A percentile compares a stretch with the other conserved stretches of the same genome.
These are phyloP conservation scores for Pleurozium schreberi DNA, from an alignment of 225 moss, liverwort and hornwort genomes.

Conservation along the genomic window DNA sequence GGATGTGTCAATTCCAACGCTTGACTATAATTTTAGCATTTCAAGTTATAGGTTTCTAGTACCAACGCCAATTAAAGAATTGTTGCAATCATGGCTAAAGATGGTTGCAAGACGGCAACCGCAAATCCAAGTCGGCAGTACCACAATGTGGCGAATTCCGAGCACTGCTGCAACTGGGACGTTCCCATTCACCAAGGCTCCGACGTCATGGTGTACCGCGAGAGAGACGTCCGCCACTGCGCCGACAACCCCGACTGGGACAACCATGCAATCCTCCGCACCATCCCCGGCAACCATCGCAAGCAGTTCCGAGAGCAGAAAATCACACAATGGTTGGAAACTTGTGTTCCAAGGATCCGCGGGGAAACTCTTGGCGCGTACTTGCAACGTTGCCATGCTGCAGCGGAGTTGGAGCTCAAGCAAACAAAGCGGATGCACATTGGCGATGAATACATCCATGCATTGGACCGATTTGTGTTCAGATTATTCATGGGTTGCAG, in stretches of 20 bases:
- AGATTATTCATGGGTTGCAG: constrained; percentile 16
- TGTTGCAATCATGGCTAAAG: not conserved
- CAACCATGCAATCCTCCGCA: not conserved
- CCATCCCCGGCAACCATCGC: not conserved
- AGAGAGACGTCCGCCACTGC: not conserved
- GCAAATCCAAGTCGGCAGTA: not conserved
- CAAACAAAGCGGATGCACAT: constrained; percentile 10
- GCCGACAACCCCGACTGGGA: not conserved
- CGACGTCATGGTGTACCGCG: not conserved
- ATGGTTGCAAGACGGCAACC: not conserved
- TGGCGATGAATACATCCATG: constrained; percentile 4
- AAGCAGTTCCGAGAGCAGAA: constrained; percentile 5
- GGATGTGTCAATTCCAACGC: rapidly evolving
- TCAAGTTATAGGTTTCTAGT: too few species aligned
- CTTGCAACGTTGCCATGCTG: not conserved
- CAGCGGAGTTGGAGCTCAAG: constrained; percentile 7
- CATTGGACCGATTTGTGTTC: constrained; percentile 15
- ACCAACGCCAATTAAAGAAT: too few species aligned
- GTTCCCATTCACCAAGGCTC: not conserved
- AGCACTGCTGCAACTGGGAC: constrained; percentile 9
- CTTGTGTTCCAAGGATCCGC: not conserved
- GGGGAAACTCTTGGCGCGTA: not conserved
- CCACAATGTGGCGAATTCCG: not conserved
- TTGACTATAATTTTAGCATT: not conserved
- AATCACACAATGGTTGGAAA: constrained; percentile 14